phyloP scores from a whole-genome alignment of 2,329 filamentous ascomycete genomes.

The Didymellaceae sp. region DNA sequence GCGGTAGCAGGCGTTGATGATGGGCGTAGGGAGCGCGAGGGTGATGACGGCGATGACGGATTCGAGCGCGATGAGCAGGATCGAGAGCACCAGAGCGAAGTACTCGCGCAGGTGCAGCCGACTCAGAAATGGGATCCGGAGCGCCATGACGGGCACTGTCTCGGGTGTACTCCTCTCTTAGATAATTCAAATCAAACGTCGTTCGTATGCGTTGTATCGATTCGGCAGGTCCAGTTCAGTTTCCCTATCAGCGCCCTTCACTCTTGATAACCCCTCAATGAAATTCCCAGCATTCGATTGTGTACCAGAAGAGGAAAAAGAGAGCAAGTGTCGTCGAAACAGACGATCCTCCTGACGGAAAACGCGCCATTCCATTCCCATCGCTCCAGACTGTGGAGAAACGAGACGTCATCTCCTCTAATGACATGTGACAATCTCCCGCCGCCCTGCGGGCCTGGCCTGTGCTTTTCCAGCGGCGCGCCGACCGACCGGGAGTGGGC shows the following conservation, averaged over 20 bases:
- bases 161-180: not conserved
- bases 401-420: constrained; percentile 12
- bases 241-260: not conserved
- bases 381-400: constrained; percentile 7
- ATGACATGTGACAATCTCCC: constrained; percentile 31
- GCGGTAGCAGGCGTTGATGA: constrained; percentile 83
- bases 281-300: not conserved
- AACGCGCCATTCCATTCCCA: constrained; percentile 3
- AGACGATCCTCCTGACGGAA: constrained; percentile 1
- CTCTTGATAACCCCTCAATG: no score
- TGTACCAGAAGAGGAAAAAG: not conserved
- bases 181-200: not conserved
- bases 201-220: not conserved
- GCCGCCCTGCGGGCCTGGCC: not conserved
- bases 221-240: not conserved
- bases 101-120: constrained; percentile 75
- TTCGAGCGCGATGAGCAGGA: constrained; percentile 82
- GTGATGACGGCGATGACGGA: constrained; percentile 84
- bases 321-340: not conserved
- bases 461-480: constrained; percentile 7
- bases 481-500: no score
- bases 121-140: constrained; percentile 68
- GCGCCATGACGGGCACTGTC: constrained; percentile 41
- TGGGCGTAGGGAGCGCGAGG: constrained; percentile 79
- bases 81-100: constrained; percentile 81